These are phyloP conservation scores for Trifolium fragiferum DNA, from an alignment of 306 rosid genomes.

Conservation along the genomic window DNA sequence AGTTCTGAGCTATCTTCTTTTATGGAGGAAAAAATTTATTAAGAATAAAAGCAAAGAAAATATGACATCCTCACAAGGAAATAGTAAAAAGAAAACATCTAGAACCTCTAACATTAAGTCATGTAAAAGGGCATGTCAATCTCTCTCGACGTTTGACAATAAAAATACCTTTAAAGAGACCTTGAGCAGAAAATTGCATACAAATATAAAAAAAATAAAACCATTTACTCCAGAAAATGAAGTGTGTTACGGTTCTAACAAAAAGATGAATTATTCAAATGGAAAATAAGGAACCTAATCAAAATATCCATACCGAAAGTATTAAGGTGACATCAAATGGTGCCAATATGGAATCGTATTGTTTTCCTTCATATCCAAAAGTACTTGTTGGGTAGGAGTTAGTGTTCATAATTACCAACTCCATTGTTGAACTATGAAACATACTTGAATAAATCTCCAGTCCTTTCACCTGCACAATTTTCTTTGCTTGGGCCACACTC, in stretches of 20 bases:
- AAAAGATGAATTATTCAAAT: conserved; percentile 20
- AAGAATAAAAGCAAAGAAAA: not conserved
- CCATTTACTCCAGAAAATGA: not conserved
- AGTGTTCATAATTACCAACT: conserved; percentile 51
- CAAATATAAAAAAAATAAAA: not conserved
- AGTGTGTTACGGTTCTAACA: not conserved
- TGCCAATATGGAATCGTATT: conserved; percentile 65
- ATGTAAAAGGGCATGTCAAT: conserved; percentile 8
- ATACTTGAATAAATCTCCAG: conserved; percentile 80
- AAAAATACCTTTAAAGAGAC: conserved; percentile 21
- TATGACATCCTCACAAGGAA: conserved; percentile 19
- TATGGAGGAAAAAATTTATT: not conserved
- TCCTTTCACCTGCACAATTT: conserved; percentile 71
- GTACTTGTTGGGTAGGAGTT: conserved; percentile 39
- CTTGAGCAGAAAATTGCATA: conserved; percentile 5
- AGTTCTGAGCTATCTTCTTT: not conserved
- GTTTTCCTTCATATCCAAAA: conserved; percentile 47
- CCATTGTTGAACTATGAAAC: conserved; percentile 51
- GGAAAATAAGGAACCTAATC: not conserved
- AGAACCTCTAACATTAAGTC: conserved; percentile 9
- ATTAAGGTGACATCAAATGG: conserved; percentile 79
- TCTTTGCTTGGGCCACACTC: conserved; percentile 68
- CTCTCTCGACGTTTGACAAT: conserved; percentile 9
- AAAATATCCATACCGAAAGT: conserved; percentile 67
- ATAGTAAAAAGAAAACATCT: conserved; percentile 11